phyloP scores from a whole-genome alignment of 2,329 filamentous ascomycete genomes.

The Verticillium alfalfae region DNA sequence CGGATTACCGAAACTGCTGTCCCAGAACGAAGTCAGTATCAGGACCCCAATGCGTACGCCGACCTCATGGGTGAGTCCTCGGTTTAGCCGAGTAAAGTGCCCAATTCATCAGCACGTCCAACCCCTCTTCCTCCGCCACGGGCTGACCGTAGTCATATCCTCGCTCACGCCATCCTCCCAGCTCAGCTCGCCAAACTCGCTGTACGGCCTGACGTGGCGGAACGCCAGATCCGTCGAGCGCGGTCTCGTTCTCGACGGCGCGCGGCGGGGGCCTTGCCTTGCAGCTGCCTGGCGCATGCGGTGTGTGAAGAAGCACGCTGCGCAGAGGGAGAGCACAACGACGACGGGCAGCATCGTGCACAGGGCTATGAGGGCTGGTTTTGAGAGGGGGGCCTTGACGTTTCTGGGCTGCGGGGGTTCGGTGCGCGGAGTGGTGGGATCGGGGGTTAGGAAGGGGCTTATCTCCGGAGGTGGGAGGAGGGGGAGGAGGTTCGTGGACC shows the following conservation, averaged over 20 bases:
- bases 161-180: background rate
- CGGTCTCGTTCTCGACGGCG: background rate
- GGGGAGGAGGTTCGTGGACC: background rate
- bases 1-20: too few relatives aligned
- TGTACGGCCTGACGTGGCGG: background rate
- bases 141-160: background rate
- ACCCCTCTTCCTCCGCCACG: background rate
- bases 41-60: too few relatives aligned
- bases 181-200: background rate
- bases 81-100: too few relatives aligned
- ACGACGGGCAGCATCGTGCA: background rate
- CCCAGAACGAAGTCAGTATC: too few relatives aligned
- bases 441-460: background rate
- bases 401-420: background rate
- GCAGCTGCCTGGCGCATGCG: background rate
- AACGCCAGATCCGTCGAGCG: background rate
- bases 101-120: background rate
- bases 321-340: background rate
- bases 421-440: background rate
- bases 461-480: background rate
- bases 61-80: too few relatives aligned
- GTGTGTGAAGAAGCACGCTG: background rate
- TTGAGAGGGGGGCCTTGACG: background rate
- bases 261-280: background rate
- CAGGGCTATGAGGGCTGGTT: background rate